Evolutionary conservation across 1,139 yeast genomes (phyloP).

Genomic region (Yamadazyma jaroonii): DNA sequence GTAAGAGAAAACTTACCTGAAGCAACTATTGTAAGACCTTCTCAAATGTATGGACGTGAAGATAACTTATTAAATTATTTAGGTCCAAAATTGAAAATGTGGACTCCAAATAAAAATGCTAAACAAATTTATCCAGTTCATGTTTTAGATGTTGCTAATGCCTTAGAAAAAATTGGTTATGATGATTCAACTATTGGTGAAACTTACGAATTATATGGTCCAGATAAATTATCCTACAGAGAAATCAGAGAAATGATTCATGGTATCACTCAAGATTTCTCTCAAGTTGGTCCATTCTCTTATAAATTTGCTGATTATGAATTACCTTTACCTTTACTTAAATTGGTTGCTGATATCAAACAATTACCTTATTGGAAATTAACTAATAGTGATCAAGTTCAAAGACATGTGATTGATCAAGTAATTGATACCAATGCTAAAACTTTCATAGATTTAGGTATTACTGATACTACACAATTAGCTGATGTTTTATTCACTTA

Average conservation of each 20-base stretch:
- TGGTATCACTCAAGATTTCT: conserved; percentile 58
- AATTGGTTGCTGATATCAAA: conserved; percentile 45
- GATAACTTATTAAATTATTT: conserved; percentile 69
- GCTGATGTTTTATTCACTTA: conserved; percentile 69
- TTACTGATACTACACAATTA: conserved; percentile 59
- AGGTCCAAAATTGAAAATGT: conserved; percentile 53
- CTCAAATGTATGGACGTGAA: conserved; percentile 76
- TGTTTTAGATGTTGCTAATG: conserved; percentile 75
- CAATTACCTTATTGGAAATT: conserved; percentile 65
- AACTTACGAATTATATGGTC: conserved; percentile 75
- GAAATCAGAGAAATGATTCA: conserved; percentile 72
- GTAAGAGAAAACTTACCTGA: conserved; percentile 70
- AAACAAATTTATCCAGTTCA: conserved; percentile 72
- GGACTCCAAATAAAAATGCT: conserved; percentile 64
- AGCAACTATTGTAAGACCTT: conserved; percentile 83
- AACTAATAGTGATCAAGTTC: conserved; percentile 72
- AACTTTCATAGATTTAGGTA: conserved; percentile 72
- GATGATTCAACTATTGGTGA: conserved; percentile 81
- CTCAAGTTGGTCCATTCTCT: conserved; percentile 52
- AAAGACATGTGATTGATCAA: conserved; percentile 74
- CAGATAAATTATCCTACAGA: conserved; percentile 58
- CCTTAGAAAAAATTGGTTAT: conserved; percentile 73
- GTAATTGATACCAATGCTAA: conserved; percentile 57
- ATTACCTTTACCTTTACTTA: conserved; percentile 41
- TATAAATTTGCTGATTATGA: conserved; percentile 31